phyloP scores from a whole-genome alignment of 305 asterid species.

The Salvia sclarea region DNA sequence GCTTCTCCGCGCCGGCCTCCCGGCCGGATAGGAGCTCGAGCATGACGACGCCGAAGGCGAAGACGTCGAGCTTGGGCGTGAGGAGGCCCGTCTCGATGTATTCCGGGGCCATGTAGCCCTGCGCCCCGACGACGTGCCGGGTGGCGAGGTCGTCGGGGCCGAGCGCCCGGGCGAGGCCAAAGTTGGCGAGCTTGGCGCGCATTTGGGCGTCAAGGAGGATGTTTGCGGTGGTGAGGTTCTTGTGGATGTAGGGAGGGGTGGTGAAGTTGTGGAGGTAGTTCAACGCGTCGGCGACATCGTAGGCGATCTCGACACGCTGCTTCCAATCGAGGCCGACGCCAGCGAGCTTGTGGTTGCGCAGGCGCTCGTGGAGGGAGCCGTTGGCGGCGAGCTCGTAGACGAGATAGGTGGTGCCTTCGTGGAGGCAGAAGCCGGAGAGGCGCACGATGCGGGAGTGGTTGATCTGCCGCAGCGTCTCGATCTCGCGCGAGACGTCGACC shows the following conservation, averaged over 20 bases:
- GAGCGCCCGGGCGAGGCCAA: conserved; percentile 48
- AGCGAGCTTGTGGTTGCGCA: too few species aligned
- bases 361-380: conserved; percentile 49
- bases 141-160: conserved; percentile 35
- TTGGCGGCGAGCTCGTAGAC: conserved; percentile 58
- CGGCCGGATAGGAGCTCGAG: conserved; percentile 62
- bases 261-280: conserved; percentile 69
- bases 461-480: conserved; percentile 50
- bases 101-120: conserved; percentile 69
- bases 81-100: conserved; percentile 61
- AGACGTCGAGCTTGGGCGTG: conserved; percentile 60
- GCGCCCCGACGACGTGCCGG: conserved; percentile 62
- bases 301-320: conserved; percentile 53
- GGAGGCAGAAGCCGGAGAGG: conserved; percentile 60
- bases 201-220: conserved; percentile 47
- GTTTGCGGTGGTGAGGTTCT: conserved; percentile 56
- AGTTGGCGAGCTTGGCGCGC: conserved; percentile 56
- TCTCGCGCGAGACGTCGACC: conserved; percentile 53
- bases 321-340: conserved; percentile 60
- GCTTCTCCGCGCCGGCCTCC: conserved; percentile 31
- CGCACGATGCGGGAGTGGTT: conserved; percentile 56
- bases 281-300: conserved; percentile 56
- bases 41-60: conserved; percentile 60
- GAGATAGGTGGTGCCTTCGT: conserved; percentile 56
- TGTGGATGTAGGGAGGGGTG: conserved; percentile 59